Base-by-base conservation (phyloP, 257 asterid genomes). In the Solanum lignicaule region DNA sequence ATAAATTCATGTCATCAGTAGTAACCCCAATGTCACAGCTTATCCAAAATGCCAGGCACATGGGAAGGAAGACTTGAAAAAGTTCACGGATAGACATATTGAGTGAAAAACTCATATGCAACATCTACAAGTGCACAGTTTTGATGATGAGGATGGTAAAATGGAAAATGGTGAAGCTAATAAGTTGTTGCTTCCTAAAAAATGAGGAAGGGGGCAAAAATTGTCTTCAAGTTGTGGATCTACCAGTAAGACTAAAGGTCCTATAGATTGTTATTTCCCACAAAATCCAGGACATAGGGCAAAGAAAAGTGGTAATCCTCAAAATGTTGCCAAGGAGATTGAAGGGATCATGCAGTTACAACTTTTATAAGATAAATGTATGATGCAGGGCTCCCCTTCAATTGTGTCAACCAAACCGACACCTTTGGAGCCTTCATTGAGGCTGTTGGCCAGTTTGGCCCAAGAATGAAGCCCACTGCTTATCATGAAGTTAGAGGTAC, bases 401-500 rank as follows among this genome's bases (percentile, higher is more conserved):
- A 62, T 62, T 62, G 71, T 62, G 71, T 62, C 31, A 9, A 62
- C n/a, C 14, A 62, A 9, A 62, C 71, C 31, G 31, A 62, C 15
- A 6, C 16, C 6, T 62, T 10, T n/a, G 71, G 71, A 62, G 71
- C 31, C 71, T 62, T 62, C 15, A 11, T 55, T 72, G 78, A 55
- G 43, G 76, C 39, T 4, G 36, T 52, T 29, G 82, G 86, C 32
- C 43, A 76, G 20, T 60, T 15, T 78, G 43, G 86, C 78, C 66
- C 43, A 41, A 21, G 81, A 29, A 58, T 78, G 66, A 87, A 87
- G 15, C 32, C 43, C 39, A 76, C 86, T 4, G 4, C 41, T 55
- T 55, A 78, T 78, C 21, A 58, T 78, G 89, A 87, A 68, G 82
- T 87, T 18, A 60, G 89, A 33, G 86, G 85, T 87, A 68, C 78